A percentile compares a stretch with the other conserved stretches of the same genome.
These are phyloP conservation scores for Hymenoscyphus fructigenus DNA, from an alignment of 2,329 filamentous ascomycete genomes.

Conservation along the genomic window DNA sequence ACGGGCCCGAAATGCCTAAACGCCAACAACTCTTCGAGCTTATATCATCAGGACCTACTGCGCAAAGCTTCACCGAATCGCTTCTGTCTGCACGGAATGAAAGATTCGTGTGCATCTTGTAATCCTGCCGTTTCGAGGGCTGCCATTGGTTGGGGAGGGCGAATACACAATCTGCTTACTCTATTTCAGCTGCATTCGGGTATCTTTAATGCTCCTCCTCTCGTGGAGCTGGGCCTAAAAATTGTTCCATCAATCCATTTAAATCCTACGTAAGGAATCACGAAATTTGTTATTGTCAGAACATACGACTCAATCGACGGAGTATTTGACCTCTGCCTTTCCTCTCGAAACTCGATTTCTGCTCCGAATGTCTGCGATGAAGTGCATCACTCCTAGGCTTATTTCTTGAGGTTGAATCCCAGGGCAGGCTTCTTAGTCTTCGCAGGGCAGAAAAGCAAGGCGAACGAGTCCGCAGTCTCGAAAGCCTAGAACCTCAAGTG, in stretches of 20 bases:
- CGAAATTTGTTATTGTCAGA: background rate
- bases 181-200: background rate
- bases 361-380: no score
- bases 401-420: background rate
- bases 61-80: background rate
- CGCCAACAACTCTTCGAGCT: background rate
- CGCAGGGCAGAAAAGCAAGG: background rate
- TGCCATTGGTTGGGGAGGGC: background rate
- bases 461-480: background rate
- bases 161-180: background rate
- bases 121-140: no score
- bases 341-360: no score
- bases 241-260: background rate
- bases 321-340: no score
- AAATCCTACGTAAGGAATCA: background rate
- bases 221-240: background rate
- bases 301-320: no score
- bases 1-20: background rate
- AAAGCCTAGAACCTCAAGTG: background rate
- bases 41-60: background rate
- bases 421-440: background rate
- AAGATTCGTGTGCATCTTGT: background rate
- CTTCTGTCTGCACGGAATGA: background rate
- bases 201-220: background rate
- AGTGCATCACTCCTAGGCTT: no score